phyloP scores from a whole-genome alignment of 2,329 filamentous ascomycete species.

The Ophiostoma montium region DNA sequence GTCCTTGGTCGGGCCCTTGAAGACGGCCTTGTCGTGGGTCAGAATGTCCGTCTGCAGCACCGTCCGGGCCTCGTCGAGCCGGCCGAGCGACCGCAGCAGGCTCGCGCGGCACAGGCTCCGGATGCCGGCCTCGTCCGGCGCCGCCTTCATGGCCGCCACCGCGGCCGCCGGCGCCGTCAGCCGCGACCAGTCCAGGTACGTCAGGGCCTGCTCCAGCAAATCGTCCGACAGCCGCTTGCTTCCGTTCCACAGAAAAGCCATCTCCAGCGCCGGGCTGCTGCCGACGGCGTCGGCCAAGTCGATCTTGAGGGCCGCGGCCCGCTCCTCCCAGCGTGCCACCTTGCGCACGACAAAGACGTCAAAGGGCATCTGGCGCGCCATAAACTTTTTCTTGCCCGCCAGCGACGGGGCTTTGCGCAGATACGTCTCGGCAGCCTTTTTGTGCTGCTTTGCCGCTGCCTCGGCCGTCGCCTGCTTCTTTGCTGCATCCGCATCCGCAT shows the following conservation, averaged over 20 bases:
- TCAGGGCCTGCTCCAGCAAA: constrained; percentile 49
- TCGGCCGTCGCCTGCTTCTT: too few species aligned
- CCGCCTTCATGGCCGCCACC: constrained; percentile 32
- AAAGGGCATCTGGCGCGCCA: constrained; percentile 80
- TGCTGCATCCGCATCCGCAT: too few species aligned
- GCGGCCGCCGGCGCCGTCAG: constrained; percentile 34
- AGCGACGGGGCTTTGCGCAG: constrained; percentile 58
- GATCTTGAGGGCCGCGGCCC: constrained; percentile 51
- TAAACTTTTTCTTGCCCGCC: constrained; percentile 76
- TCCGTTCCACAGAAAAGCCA: constrained; percentile 90
- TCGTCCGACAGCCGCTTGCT: constrained; percentile 60
- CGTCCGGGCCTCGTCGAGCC: constrained; percentile 48
- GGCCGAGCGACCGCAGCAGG: constrained; percentile 48
- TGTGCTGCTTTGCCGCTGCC: constrained; percentile 35
- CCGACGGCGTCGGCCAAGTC: constrained; percentile 70
- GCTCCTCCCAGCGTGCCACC: constrained; percentile 73
- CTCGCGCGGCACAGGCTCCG: constrained; percentile 52
- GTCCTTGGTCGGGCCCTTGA: constrained; percentile 49
- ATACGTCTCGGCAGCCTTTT: constrained; percentile 51
- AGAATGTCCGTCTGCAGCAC: constrained; percentile 53
- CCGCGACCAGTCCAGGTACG: constrained; percentile 50
- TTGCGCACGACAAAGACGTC: constrained; percentile 77
- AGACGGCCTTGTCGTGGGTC: constrained; percentile 42
- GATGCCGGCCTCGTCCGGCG: constrained; percentile 48
- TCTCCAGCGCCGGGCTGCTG: constrained; percentile 69